Base-by-base conservation (phyloP, 768 basidiomycete genomes). In the Aureoboletus auriporus region DNA sequence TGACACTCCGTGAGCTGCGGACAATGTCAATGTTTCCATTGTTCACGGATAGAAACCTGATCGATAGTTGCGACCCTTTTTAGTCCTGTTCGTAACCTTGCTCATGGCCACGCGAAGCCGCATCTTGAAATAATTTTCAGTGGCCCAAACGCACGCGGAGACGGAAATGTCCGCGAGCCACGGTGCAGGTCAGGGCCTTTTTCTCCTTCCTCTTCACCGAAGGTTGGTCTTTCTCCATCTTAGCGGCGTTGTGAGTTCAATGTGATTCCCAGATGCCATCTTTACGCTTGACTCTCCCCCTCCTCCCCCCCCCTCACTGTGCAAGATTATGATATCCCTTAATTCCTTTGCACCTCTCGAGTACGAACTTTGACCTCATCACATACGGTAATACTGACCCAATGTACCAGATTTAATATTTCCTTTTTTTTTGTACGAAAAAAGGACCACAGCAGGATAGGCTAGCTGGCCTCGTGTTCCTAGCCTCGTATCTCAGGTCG, bases 81-180 rank as follows among this genome's bases (percentile, higher is more conserved):
- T 36, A 30, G n/a, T 27, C 5, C 36, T 17, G 35, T 31, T 49
- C 31, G 47, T 31, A 35, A 44, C 27, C 27, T 20, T 49, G 52
- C 57, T 49, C 20, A 23, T 23, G 20, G 20, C 20, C 20, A 23
- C 20, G 20, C 45, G 16, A 23, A 27, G 37, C 34, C 27, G 20
- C 39, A 40, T 47, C 52, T 50, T 54, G 43, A 37, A 52, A 34
- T 48, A 8, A 2, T 23, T 23, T 4, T 2, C 20, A 23, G 37
- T 50, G 49, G 54, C 39, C 39, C 49, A 36, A 34, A 43, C 36
- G 38, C 51, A 39, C 14, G 47, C 36, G 37, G 34, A 9, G 52
- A 44, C 56, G 57, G 56, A 33, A 44, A 62, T 45, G 46, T 39
- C 61, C 61, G 55, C 38, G 39, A 40, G 33, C 38, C 27, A 14